Conservation (phyloP, 2,329 filamentous ascomycete genomes). For the Xylaria sp. region DNA sequence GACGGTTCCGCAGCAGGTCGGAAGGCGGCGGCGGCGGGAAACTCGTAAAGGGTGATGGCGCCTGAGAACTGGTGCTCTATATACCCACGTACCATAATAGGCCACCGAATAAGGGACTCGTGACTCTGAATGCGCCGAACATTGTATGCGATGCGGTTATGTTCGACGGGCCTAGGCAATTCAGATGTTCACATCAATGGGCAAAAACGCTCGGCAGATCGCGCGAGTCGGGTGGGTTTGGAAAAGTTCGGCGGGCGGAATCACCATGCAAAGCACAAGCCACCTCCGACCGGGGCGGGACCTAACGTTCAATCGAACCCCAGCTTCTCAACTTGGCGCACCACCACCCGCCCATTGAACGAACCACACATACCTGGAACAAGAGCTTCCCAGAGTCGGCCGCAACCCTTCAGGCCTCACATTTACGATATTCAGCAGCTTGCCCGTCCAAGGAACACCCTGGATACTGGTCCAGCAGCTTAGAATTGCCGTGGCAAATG, state of each 20-base stretch:
- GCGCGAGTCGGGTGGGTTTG: conserved; percentile 1
- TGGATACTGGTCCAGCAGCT: background rate
- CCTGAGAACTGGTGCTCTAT: background rate
- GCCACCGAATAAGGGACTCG: conserved; percentile 74
- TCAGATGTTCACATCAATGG: conserved; percentile 7
- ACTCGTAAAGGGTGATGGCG: background rate
- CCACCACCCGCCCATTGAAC: background rate
- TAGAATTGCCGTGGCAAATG: conserved; percentile 26
- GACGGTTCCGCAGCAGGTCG: background rate
- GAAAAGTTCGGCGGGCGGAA: conserved; percentile 20
- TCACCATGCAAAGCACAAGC: conserved; percentile 12
- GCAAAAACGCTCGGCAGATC: conserved; percentile 2
- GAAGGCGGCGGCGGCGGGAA: background rate
- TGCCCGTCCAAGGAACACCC: background rate
- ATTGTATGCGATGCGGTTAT: conserved; percentile 52
- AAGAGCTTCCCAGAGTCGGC: background rate
- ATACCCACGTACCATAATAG: conserved; percentile 74
- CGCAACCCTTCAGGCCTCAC: no score
- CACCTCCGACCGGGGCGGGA: conserved; percentile 7
- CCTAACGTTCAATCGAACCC: background rate
- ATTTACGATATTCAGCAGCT: no score
- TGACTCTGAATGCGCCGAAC: conserved; percentile 83
- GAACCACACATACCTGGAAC: background rate
- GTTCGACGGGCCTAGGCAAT: conserved; percentile 9
- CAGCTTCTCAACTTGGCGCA: background rate